A percentile compares a stretch with the other conserved stretches of the same genome.
phyloP scores from a whole-genome alignment of 2,329 filamentous ascomycete species.

The Apiospora hydei region DNA sequence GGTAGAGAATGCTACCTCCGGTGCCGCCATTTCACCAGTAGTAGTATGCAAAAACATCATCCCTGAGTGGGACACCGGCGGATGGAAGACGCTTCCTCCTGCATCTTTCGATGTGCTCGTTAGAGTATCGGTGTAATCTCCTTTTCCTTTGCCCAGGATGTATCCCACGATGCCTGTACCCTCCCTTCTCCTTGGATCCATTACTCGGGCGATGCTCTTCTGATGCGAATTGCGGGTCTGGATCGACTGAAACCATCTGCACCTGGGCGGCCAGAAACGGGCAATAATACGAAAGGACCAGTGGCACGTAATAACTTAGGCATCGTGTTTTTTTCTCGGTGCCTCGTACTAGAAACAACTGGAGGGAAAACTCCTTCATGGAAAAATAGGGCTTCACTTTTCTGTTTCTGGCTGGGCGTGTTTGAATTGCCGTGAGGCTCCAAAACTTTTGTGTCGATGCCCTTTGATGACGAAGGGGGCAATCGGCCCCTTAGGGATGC shows the following conservation, averaged over 20 bases:
- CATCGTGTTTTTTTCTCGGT: background rate
- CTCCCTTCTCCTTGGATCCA: background rate
- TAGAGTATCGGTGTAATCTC: conserved; percentile 9
- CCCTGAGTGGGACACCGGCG: background rate
- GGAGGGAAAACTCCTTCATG: background rate
- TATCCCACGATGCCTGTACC: background rate
- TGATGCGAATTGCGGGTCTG: background rate
- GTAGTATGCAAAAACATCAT: background rate
- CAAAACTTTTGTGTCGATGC: background rate
- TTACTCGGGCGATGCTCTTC: background rate
- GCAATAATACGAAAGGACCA: background rate
- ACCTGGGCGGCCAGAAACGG: background rate
- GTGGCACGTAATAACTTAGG: background rate
- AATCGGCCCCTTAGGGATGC: background rate
- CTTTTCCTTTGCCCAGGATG: background rate
- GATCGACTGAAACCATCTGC: background rate
- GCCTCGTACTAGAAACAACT: background rate
- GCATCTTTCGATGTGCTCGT: background rate
- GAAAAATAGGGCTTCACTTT: background rate
- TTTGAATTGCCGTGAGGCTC: background rate
- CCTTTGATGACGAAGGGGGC: background rate
- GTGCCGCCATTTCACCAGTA: background rate
- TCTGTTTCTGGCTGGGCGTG: background rate
- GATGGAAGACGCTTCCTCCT: background rate
- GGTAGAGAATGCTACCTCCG: background rate